Evolutionary conservation across 2,329 filamentous ascomycete species (phyloP), one percentile per base, ranked within the genome.

Genomic region (Fusarium sp.): DNA sequence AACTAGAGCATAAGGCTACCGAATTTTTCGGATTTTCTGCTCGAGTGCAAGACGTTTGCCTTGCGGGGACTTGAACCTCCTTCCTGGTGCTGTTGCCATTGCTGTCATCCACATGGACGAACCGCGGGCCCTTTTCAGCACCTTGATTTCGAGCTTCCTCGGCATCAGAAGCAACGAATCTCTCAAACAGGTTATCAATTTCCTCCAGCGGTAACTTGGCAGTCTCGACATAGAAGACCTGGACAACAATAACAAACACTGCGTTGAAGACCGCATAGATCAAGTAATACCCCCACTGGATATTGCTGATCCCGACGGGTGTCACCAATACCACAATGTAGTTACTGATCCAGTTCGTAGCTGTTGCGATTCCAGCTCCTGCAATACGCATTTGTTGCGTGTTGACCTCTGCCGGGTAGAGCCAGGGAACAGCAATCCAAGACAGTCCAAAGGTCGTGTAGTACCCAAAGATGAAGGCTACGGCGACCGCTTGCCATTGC

Each of bases 191-290:
- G 18, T 78, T 71, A 69, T 86, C 84, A 57, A 86, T 84, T 37
- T 86, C 83, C 73, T 87, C 85, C 7, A 87, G 79, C 0, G 84
- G 80, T 16, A 80, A 77, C 52, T 83, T 78, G 9, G 82, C 76
- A 20, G 85, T 86, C 71, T 87, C 85, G 0, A 84, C 84, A 60
- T 86, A 86, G 67, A 87, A 83, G 62, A 86, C 80, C 71, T 85
- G 86, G 6, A 84, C 83, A 56, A 84, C 82, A 0, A 84, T 84
- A 16, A 86, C 57, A 48, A 86, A 86, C 1, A 81, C 71, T 57
- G 82, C 81, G 76, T 84, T 85, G 65, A 86, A 83, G 34, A 86
- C 82, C 5, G 41, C 41, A 45, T 45, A 45, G 6, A 45, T 23
- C 41, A 45, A 23, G n/a, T 23, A 45, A 45, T 86, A 88, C 52